Base-by-base conservation (phyloP, 495 filamentous ascomycete genomes). In the Tuber brumale region DNA sequence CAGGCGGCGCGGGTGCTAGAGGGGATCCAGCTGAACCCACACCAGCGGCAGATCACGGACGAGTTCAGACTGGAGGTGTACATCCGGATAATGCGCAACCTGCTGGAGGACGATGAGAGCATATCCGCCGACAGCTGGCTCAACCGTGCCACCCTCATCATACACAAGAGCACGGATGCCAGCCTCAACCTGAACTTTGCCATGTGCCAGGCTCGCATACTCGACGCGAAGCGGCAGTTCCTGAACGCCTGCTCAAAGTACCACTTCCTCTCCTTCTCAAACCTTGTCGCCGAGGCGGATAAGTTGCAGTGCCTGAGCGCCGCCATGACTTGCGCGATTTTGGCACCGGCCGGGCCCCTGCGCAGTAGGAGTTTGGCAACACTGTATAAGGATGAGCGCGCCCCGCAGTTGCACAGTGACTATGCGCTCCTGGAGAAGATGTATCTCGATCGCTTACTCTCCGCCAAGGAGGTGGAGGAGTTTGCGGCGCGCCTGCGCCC, bases 371-470 rank as follows among this genome's bases (percentile, higher is more conserved):
- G 89, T 12, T 87, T 99, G 12, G 92, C 90, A 4, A 90, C 90
- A 74, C 86, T 99, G 10, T 97, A 97, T 87, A 97, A 97, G 84
- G 95, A 99, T 82, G 96, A 98, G 70, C 90, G 95, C 31, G 88
- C 93, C 0, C 85, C 88, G 3, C 88, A 89, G 70, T 88, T 94
- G 4, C 89, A 91, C 10, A 76, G 75, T 14, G 93, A 97, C 83
- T 95, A 92, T 81, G 87, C 88, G 66, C 97, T 99, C 73, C 86
- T 99, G 35, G 96, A 98, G 86, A 98, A 98, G 86, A 97, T 99
- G 89, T 96, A 97, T 83, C 88, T 99, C 42, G 94, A 98, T 84
- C 89, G 95, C 8, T 86, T 99, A 5, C 87, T 99, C 21, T 88
- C 87, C 12, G 88, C 91, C 4, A 89, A 88, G 31, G 95, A 99